These are phyloP conservation scores for Eucalyptus marginata DNA, from an alignment of 345 rosid genomes.

Conservation along the genomic window DNA sequence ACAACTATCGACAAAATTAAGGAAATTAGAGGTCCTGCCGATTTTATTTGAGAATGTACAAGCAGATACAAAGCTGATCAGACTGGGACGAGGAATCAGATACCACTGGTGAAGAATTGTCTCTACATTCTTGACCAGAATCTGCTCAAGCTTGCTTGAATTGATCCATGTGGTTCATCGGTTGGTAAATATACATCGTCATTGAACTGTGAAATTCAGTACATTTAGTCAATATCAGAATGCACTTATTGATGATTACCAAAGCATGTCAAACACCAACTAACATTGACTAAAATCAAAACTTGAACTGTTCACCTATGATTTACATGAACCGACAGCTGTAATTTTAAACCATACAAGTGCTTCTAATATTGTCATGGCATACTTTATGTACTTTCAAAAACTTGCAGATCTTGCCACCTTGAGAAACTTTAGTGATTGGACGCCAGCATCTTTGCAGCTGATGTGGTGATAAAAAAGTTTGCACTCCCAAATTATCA, in stretches of 20 bases:
- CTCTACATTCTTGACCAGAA: conserved; percentile 59
- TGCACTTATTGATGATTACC: neutral
- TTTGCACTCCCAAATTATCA: neutral
- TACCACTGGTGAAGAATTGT: neutral
- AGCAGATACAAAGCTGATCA: neutral
- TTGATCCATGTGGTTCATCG: conserved; percentile 91
- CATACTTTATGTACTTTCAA: neutral
- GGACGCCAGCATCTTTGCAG: neutral
- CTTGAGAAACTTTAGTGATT: neutral
- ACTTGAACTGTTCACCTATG: neutral
- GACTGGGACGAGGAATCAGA: too few relatives aligned
- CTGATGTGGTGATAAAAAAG: neutral
- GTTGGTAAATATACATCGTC: conserved; percentile 84
- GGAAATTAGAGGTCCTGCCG: neutral
- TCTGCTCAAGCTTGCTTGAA: conserved; percentile 73
- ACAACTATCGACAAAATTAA: neutral
- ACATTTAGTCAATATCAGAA: neutral
- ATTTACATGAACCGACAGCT: neutral
- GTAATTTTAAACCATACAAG: neutral
- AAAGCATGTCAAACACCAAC: neutral
- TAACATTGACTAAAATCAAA: neutral
- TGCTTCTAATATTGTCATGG: neutral
- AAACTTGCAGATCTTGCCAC: neutral
- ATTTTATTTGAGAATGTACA: neutral
- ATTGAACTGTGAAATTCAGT: conserved; percentile 32